Conservation (phyloP, 1,284 basidiomycete species). For the Xerocomus nothofagi region DNA sequence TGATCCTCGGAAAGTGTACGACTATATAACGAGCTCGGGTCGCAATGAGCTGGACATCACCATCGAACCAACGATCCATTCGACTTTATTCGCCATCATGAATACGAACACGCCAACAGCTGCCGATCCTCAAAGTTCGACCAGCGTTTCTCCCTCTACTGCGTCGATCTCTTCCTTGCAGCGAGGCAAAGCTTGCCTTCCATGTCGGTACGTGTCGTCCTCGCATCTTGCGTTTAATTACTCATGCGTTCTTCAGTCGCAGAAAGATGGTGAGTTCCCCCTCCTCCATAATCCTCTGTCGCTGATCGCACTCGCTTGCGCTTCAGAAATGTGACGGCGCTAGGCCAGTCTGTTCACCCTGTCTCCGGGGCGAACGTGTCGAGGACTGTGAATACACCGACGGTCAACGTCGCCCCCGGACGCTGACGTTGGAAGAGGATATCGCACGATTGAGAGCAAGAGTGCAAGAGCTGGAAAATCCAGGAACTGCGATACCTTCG, state of each 20-base stretch:
- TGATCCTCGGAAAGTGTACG: neutral
- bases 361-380: constrained; percentile 35
- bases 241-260: constrained; percentile 25
- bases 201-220: constrained; percentile 25
- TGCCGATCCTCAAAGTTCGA: constrained; percentile 3
- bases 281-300: neutral
- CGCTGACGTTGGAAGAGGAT: constrained; percentile 40
- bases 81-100: neutral
- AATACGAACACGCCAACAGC: neutral
- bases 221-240: too few species aligned
- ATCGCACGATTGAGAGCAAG: constrained; percentile 38
- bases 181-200: constrained; percentile 34
- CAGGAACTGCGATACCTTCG: constrained; percentile 22
- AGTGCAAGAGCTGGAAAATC: constrained; percentile 40
- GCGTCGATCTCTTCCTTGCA: constrained; percentile 20
- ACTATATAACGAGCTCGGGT: constrained; percentile 16
- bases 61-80: neutral
- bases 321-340: constrained; percentile 43
- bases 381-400: constrained; percentile 46
- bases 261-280: constrained; percentile 38
- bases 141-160: neutral
- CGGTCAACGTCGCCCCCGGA: constrained; percentile 35
- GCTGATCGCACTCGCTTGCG: neutral
- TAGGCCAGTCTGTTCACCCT: constrained; percentile 40
- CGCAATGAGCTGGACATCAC: neutral